Evolutionary conservation across 306 rosid species (phyloP).

Genomic region (Acacia melanoxylon): DNA sequence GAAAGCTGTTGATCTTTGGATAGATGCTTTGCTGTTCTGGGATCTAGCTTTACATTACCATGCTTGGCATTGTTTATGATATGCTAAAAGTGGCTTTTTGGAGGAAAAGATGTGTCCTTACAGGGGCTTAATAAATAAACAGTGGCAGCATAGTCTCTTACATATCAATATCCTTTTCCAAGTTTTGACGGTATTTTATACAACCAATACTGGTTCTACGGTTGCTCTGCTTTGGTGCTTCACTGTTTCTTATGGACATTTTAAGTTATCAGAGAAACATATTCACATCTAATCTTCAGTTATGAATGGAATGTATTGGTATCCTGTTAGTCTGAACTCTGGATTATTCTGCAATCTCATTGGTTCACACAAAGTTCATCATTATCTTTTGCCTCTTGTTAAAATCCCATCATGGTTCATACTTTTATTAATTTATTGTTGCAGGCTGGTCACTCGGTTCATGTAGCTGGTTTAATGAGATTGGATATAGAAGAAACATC

Average conservation of each 20-base stretch:
- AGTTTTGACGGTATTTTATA: not conserved
- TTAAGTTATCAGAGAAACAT: not conserved
- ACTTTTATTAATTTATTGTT: slow-evolving; percentile 30
- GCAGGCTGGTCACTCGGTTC: slow-evolving; percentile 86
- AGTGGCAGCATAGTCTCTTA: not conserved
- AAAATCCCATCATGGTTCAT: slow-evolving; percentile 8
- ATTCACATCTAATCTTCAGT: not conserved
- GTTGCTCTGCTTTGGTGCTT: not conserved
- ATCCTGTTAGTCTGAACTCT: not conserved
- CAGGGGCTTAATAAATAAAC: not conserved
- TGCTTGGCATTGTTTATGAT: not conserved
- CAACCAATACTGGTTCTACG: not conserved
- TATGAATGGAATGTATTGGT: not conserved
- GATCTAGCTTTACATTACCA: not conserved
- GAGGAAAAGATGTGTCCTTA: not conserved
- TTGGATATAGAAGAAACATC: slow-evolving; percentile 82
- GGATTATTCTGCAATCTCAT: not conserved
- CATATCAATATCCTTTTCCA: not conserved
- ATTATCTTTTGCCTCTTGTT: not conserved
- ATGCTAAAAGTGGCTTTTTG: not conserved
- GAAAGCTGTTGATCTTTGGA: not conserved
- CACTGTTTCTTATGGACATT: not conserved
- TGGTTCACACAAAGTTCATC: not conserved
- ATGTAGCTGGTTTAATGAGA: slow-evolving; percentile 90
- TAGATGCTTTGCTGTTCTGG: not conserved